A percentile compares a stretch with the other conserved stretches of the same genome.
Evolutionary conservation across 202 grass and related monocot genomes (phyloP).

Genomic region (Bolboschoenoplectus hybrid): DNA sequence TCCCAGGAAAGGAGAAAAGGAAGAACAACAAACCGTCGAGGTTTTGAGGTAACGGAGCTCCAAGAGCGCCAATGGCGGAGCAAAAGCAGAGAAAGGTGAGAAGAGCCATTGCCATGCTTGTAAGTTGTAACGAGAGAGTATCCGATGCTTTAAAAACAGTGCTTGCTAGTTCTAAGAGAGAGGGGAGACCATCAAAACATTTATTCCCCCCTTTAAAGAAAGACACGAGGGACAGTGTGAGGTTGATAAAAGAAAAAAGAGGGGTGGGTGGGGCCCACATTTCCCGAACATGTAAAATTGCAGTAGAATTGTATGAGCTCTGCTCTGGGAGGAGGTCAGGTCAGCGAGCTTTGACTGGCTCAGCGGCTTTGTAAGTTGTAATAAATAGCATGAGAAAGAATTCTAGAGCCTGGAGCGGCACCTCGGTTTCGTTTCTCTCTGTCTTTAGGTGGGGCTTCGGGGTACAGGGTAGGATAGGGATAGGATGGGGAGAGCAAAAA

Average conservation of each 20-base stretch:
- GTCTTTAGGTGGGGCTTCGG: neutral
- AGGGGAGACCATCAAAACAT: neutral
- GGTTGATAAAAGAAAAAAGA: neutral
- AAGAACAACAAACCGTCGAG: slow-evolving; percentile 33
- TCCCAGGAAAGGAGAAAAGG: neutral
- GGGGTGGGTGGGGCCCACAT: neutral
- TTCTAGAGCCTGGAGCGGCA: neutral
- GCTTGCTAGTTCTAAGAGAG: neutral
- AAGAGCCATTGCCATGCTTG: slow-evolving; percentile 17
- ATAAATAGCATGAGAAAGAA: neutral
- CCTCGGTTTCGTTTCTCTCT: neutral
- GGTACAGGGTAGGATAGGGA: neutral
- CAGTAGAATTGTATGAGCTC: neutral
- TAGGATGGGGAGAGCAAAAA: neutral
- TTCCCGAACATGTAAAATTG: neutral
- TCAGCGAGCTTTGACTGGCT: neutral
- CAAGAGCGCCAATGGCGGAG: slow-evolving; percentile 36
- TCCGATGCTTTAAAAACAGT: slow-evolving; percentile 22
- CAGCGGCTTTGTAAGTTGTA: too few relatives aligned
- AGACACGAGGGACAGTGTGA: neutral
- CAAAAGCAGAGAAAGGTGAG: slow-evolving; percentile 33
- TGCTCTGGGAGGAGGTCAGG: neutral
- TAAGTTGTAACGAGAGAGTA: neutral
- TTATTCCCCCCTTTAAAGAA: slow-evolving; percentile 32
- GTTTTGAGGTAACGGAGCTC: slow-evolving; percentile 22